Evolutionary conservation across 106 monocot species (phyloP).

Genomic region (Narthecium ossifragum): DNA sequence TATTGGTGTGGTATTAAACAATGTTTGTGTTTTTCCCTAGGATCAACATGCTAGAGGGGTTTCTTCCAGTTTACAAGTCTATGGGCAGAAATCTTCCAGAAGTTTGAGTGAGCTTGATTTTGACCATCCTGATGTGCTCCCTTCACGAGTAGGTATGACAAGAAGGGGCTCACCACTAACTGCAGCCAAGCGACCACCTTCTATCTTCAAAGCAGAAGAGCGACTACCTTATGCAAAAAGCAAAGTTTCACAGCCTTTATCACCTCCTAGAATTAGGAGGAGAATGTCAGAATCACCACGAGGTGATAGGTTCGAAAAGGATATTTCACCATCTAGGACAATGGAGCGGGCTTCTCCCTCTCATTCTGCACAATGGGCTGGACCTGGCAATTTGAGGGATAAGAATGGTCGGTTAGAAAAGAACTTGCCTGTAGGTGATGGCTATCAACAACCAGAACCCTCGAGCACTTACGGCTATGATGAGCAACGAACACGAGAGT

Average conservation of each 20-base stretch:
- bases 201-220: slow-evolving; percentile 15
- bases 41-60: slow-evolving; percentile 19
- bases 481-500: slow-evolving; percentile 48
- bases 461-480: slow-evolving; percentile 10
- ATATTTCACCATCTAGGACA: slow-evolving; percentile 22
- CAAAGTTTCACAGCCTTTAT: slow-evolving; percentile 18
- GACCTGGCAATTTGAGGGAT: slow-evolving; percentile 22
- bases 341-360: slow-evolving; percentile 33
- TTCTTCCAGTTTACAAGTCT: slow-evolving; percentile 26
- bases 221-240: slow-evolving; percentile 20
- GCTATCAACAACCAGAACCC: slow-evolving; percentile 11
- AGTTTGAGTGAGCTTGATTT: slow-evolving; percentile 26
- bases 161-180: slow-evolving; percentile 14
- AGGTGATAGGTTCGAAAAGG: slow-evolving; percentile 20
- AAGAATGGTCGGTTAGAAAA: slow-evolving; percentile 32
- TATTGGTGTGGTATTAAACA: no score
- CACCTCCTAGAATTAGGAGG: slow-evolving; percentile 26
- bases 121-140: slow-evolving; percentile 18
- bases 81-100: slow-evolving; percentile 17
- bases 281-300: slow-evolving; percentile 44
- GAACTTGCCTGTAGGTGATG: slow-evolving; percentile 18
- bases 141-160: slow-evolving; percentile 14
- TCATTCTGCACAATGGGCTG: slow-evolving; percentile 25
- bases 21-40: no score
- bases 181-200: slow-evolving; percentile 4